Base-by-base conservation (phyloP, 768 basidiomycete genomes). In the Mrakia frigida region DNA sequence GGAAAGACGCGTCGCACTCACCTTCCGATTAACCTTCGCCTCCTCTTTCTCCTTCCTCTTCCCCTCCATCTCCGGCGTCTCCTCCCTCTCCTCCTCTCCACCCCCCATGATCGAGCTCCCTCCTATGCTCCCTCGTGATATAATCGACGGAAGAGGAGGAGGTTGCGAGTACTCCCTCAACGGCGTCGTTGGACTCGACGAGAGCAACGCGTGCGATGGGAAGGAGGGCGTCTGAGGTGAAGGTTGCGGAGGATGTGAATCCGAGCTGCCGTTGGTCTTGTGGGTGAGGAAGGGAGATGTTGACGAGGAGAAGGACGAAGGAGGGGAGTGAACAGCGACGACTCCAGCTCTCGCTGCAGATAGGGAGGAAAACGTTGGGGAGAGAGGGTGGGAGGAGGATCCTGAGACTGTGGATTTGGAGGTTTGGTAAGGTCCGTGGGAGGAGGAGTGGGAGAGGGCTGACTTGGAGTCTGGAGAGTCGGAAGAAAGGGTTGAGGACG, bases 1-100 rank as follows among this genome's bases (percentile, higher is more conserved):
- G 9, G 14, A 3, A 3, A 52, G 18, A 28, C 21, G 41, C 31
- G 28, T 37, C 16, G 28, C 21, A 21, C 67, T 56, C 28, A 75
- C 74, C 56, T 75, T 75, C 6, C 74, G 68, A 39, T 75, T 75
- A 41, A 75, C 74, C 70, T 75, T 75, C 11, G 68, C 68, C n/a
- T 75, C 74, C 68, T 75, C 74, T 56, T 75, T 61, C 56, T 75
- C 74, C 74, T 70, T 53, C 28, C 65, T 11, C 37, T 68, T 68
- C 25, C 23, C 65, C 37, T 68, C 65, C 65, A 68, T 4, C 35
- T 68, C 65, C 21, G 53, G 53, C 21, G 25, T 60, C 21, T 72
- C 71, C 6, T 39, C 52, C 39, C 21, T 43, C 7, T 46, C 71
- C 16, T 35, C 52, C 10, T 72, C 71, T 7, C 31, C 52, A n/a